A percentile compares a stretch with the other conserved stretches of the same genome.
Conservation (phyloP, 2,329 filamentous ascomycete genomes). For the Ascocoryne sarcoides region DNA sequence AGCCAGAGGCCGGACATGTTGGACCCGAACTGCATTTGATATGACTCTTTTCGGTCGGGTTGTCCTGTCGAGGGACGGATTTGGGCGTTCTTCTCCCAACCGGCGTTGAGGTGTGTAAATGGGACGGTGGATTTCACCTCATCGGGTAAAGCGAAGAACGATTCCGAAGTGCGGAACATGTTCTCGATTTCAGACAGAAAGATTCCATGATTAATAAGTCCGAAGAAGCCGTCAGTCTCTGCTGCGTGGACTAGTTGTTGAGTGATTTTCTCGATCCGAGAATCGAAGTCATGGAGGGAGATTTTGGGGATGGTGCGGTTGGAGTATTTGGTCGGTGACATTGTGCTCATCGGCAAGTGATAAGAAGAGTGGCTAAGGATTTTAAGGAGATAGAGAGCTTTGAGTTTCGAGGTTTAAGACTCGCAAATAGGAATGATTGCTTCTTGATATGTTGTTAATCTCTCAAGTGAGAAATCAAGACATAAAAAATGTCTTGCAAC, state of each 20-base stretch:
- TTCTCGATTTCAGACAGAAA: not conserved
- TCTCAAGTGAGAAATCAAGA: too few relatives aligned
- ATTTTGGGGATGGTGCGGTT: slow-evolving; percentile 32
- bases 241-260: slow-evolving; percentile 42
- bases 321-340: slow-evolving; percentile 19
- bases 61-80: slow-evolving; percentile 46
- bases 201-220: slow-evolving; percentile 39
- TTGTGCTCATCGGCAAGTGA: slow-evolving; percentile 6
- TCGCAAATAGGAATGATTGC: not conserved
- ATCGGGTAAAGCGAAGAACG: slow-evolving; percentile 45
- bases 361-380: not conserved
- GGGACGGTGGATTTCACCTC: slow-evolving; percentile 40
- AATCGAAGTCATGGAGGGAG: slow-evolving; percentile 44
- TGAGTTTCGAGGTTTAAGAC: not conserved
- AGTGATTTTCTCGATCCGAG: slow-evolving; percentile 46
- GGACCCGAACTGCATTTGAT: slow-evolving; percentile 45
- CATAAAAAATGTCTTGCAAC: too few relatives aligned
- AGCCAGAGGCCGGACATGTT: slow-evolving; percentile 27
- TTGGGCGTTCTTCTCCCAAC: slow-evolving; percentile 49
- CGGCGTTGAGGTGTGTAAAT: slow-evolving; percentile 37
- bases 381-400: not conserved
- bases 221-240: slow-evolving; percentile 52
- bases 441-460: too few relatives aligned
- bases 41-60: slow-evolving; percentile 47
- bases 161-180: slow-evolving; percentile 8